phyloP scores from a whole-genome alignment of 129 eudicot genomes.

The Arctium lappa region DNA sequence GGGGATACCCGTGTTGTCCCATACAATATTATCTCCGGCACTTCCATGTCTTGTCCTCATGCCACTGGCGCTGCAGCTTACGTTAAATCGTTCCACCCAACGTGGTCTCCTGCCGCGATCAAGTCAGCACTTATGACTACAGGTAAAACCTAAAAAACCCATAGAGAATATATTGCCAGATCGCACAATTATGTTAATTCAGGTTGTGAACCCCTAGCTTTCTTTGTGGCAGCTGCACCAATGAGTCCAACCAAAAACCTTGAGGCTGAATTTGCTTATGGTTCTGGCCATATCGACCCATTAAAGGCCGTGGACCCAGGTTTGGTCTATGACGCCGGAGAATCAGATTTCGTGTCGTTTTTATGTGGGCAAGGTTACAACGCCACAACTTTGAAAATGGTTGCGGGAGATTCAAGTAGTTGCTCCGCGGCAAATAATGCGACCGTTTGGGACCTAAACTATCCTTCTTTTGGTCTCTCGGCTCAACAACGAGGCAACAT shows the following conservation, averaged over 20 bases:
- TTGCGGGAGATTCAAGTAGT: conserved; percentile 29
- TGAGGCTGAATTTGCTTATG: conserved; percentile 53
- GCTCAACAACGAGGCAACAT: neutral
- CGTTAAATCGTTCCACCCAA: conserved; percentile 55
- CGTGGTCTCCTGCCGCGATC: conserved; percentile 68
- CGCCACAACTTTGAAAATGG: conserved; percentile 2
- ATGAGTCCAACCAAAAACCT: conserved; percentile 28
- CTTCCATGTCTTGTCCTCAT: conserved; percentile 81
- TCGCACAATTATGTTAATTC: neutral
- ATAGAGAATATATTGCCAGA: neutral
- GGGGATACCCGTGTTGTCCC: conserved; percentile 48
- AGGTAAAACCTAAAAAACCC: conserved; percentile 8
- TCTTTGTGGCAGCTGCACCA: conserved; percentile 23
- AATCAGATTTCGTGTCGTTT: conserved; percentile 36
- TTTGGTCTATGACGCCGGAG: conserved; percentile 43
- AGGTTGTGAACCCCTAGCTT: neutral
- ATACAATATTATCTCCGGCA: conserved; percentile 52
- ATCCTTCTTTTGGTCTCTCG: conserved; percentile 50
- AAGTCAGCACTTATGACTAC: conserved; percentile 79
- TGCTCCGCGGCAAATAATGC: conserved; percentile 18
- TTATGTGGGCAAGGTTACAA: conserved; percentile 54
- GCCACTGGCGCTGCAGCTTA: conserved; percentile 58
- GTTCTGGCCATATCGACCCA: conserved; percentile 50
- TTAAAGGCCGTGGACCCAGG: conserved; percentile 40
- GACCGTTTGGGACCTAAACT: conserved; percentile 43